Base-by-base conservation (phyloP, 352 stramenopile species). In the Plasmopara halstedii region DNA sequence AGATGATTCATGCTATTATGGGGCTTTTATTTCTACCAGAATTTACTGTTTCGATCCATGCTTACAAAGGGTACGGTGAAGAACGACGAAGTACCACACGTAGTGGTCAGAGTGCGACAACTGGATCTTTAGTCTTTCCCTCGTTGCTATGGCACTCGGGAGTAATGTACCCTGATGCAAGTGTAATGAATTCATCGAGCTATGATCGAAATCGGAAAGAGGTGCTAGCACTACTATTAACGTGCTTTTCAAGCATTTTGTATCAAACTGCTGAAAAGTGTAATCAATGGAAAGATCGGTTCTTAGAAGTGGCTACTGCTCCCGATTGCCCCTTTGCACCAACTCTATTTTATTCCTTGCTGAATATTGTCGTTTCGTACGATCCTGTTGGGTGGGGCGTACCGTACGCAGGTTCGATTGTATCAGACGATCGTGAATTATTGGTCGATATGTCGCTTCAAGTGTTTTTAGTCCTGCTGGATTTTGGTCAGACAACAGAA, bases 161-260 rank as follows among this genome's bases (percentile, higher is more conserved):
- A 2, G 82, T 93, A 4, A 69, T 77, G 2, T 94, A 90, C 40
- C 82, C 82, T 2, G 82, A 94, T 43, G 75, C 77, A 0, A 85
- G 73, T 34, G 66, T 88, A 7, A 62, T 73, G 7, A 78, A 85
- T 38, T 75, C 82, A 38, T 68, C 64, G 14, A 67, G 59, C 22
- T 91, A 86, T 41, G 94, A 98, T 58, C 93, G 92, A 62, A 98
- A 98, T 73, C 85, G 95, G 33, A 88, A 95, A 52, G 95, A 99
- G 73, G 87, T 98, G 13, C 62, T 99, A 18, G 89, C 95, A 43
- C 64, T 98, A 3, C 61, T 99, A 20, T 63, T 98, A 2, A 94
- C 93, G 18, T 84, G 75, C 37, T 98, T 96, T 50, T 98, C 87
- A n/a, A 88, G 96, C 62, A 96, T 96, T 46, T 70, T 99, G 47